Conservation (phyloP, 768 basidiomycete species). For the Cytidiella melzeri region DNA sequence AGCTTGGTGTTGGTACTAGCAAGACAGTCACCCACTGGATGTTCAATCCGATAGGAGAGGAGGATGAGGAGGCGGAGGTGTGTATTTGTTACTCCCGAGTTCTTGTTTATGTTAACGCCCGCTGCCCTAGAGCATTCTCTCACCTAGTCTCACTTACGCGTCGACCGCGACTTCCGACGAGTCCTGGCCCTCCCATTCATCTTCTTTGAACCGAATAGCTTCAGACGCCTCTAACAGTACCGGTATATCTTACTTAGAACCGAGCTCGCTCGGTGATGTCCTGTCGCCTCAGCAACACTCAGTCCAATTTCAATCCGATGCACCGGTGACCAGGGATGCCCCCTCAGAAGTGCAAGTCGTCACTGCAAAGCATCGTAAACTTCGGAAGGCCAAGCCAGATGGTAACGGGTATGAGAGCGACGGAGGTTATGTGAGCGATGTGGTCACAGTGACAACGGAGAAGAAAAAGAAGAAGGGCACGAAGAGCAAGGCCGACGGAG, state of each 20-base stretch:
- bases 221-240: background rate
- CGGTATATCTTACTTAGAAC: background rate
- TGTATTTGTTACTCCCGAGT: background rate
- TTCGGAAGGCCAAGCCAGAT: conserved; percentile 38
- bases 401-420: conserved; percentile 51
- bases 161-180: conserved; percentile 40
- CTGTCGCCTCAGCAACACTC: conserved; percentile 6
- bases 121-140: conserved; percentile 14
- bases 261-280: background rate
- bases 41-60: conserved; percentile 54
- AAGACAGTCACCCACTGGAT: conserved; percentile 65
- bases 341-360: background rate
- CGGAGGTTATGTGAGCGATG: conserved; percentile 37
- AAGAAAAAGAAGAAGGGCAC: conserved; percentile 22
- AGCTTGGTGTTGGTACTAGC: conserved; percentile 58
- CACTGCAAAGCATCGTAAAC: conserved; percentile 22
- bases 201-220: background rate
- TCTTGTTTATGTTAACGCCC: background rate
- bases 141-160: conserved; percentile 33
- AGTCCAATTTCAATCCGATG: conserved; percentile 27
- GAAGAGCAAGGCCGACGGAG: conserved; percentile 22
- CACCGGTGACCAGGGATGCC: background rate
- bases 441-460: conserved; percentile 24
- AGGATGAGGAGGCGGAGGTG: conserved; percentile 46
- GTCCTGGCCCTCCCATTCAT: conserved; percentile 26